phyloP scores from a whole-genome alignment of 2,329 filamentous ascomycete species.

The Falciphora oryzae region DNA sequence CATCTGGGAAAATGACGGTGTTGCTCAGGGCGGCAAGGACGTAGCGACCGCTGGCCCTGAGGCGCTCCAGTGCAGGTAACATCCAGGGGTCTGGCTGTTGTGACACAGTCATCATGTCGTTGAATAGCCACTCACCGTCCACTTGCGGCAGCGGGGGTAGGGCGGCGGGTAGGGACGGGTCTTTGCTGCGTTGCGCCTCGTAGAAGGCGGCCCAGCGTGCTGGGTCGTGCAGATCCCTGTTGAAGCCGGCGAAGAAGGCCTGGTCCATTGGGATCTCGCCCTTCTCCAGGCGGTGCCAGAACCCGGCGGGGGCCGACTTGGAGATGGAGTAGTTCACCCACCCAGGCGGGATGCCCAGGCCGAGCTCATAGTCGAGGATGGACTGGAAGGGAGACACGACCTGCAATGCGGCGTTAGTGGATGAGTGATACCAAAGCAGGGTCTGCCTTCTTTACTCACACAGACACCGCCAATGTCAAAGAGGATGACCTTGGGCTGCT shows the following conservation, averaged over 20 bases:
- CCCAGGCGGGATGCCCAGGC: conserved; percentile 70
- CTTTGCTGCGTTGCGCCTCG: conserved; percentile 34
- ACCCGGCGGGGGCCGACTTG: conserved; percentile 67
- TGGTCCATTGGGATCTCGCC: conserved; percentile 73
- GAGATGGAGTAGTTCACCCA: conserved; percentile 93
- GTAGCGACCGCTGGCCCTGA: conserved; percentile 59
- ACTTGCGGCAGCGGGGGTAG: conserved; percentile 64
- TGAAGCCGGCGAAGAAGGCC: conserved; percentile 71
- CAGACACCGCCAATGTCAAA: conserved; percentile 98
- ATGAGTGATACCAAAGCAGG: conserved; percentile 11
- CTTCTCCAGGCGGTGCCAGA: conserved; percentile 84
- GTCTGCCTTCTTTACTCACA: conserved; percentile 52
- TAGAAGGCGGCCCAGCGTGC: conserved; percentile 66
- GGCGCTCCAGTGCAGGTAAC: conserved; percentile 69
- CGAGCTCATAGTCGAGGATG: conserved; percentile 83
- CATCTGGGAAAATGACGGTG: conserved; percentile 77
- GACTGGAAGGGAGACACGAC: conserved; percentile 88
- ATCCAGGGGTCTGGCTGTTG: conserved; percentile 76
- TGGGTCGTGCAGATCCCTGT: conserved; percentile 61
- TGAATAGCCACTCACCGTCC: conserved; percentile 75
- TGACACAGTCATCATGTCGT: conserved; percentile 80
- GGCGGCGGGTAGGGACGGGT: conserved; percentile 31
- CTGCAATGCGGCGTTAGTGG: conserved; percentile 35
- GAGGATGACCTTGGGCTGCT: conserved; percentile 66
- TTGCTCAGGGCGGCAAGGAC: conserved; percentile 83